These are phyloP conservation scores for carrot (Daucus carota) DNA, from an alignment of 129 eudicot genomes.

Conservation along the genomic window DNA sequence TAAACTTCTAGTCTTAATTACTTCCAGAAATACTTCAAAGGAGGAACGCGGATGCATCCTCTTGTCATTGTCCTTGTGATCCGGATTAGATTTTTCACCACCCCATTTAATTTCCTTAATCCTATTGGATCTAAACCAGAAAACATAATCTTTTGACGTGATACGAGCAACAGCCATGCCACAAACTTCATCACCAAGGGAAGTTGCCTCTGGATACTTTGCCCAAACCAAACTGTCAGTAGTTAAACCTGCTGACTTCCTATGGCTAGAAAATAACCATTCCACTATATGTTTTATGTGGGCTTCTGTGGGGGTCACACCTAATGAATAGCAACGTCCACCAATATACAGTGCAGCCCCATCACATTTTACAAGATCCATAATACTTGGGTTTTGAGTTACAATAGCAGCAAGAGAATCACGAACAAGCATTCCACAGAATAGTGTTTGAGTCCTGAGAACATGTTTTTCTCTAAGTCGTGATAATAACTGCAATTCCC, in stretches of 20 bases:
- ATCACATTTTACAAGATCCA: slow-evolving; percentile 92
- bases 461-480: slow-evolving; percentile 69
- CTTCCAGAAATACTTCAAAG: slow-evolving; percentile 85
- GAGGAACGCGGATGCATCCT: slow-evolving; percentile 96
- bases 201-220: slow-evolving; percentile 79
- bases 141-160: slow-evolving; percentile 66
- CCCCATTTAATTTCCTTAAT: slow-evolving; percentile 55
- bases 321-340: slow-evolving; percentile 69
- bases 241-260: slow-evolving; percentile 87
- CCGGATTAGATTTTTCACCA: slow-evolving; percentile 90
- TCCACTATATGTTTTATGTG: slow-evolving; percentile 85
- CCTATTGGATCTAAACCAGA: slow-evolving; percentile 78
- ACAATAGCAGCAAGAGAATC: slow-evolving; percentile 82
- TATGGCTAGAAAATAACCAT: slow-evolving; percentile 67
- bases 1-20: slow-evolving; percentile 72
- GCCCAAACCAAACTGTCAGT: slow-evolving; percentile 93
- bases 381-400: slow-evolving; percentile 84
- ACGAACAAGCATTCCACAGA: slow-evolving; percentile 90
- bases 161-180: slow-evolving; percentile 96
- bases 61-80: slow-evolving; percentile 85
- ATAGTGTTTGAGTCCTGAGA: slow-evolving; percentile 74
- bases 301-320: slow-evolving; percentile 74
- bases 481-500: slow-evolving; percentile 76
- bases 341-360: slow-evolving; percentile 83
- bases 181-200: slow-evolving; percentile 81